Conservation (phyloP, 129 eudicot species). For the carrot (Daucus carota) region DNA sequence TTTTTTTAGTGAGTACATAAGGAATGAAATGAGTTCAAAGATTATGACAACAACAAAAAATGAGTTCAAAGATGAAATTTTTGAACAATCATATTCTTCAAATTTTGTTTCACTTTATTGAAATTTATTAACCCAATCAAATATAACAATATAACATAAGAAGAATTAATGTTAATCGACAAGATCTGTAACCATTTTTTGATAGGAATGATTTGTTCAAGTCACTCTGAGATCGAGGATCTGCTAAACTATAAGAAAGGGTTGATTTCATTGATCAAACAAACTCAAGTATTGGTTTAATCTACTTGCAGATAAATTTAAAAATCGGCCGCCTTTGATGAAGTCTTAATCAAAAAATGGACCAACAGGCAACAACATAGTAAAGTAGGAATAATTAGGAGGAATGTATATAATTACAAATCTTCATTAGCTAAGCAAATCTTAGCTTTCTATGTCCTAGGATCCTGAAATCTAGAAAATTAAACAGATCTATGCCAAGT, state of each 20-base stretch:
- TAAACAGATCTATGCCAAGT: background rate
- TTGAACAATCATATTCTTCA: no score
- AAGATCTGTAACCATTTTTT: no score
- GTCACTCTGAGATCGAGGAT: background rate
- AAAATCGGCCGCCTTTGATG: constrained; percentile 9
- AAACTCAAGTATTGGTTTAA: background rate
- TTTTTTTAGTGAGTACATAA: no score
- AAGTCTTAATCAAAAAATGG: constrained; percentile 2
- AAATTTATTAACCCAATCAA: no score
- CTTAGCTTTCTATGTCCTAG: constrained; percentile 11
- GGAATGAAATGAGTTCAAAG: no score
- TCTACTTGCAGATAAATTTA: background rate
- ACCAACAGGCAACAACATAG: background rate
- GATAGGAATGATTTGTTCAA: background rate
- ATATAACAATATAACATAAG: no score
- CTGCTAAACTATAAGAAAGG: background rate
- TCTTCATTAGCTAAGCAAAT: background rate
- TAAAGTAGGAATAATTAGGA: background rate
- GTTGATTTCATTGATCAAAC: background rate
- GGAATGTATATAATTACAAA: background rate
- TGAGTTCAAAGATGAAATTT: no score
- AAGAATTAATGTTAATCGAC: no score
- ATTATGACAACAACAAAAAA: no score
- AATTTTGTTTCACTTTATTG: no score
- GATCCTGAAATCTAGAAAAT: constrained; percentile 5